These are phyloP conservation scores for Saturnispora mendoncae DNA, from an alignment of 805 yeast genomes.

Conservation along the genomic window DNA sequence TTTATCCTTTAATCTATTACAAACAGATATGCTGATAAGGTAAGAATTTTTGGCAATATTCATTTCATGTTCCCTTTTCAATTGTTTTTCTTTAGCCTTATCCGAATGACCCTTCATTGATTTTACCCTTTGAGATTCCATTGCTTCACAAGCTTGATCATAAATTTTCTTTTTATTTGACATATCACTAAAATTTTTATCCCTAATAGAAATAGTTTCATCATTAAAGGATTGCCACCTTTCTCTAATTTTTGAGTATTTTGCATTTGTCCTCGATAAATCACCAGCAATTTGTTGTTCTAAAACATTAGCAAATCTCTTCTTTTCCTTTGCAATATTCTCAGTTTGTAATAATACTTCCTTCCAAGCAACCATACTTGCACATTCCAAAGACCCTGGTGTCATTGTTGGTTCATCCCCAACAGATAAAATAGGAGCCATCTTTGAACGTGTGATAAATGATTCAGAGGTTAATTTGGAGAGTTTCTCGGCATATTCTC, in stretches of 20 bases:
- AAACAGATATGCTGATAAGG: conserved; percentile 68
- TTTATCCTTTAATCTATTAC: conserved; percentile 88
- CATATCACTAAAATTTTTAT: conserved; percentile 44
- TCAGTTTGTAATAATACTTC: conserved; percentile 82
- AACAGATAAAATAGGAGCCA: conserved; percentile 62
- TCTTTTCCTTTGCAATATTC: conserved; percentile 58
- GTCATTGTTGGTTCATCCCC: conserved; percentile 89
- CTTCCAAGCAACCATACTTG: conserved; percentile 83
- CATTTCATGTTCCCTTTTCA: conserved; percentile 70
- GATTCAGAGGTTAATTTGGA: conserved; percentile 56
- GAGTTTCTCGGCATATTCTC: conserved; percentile 68
- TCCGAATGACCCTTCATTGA: conserved; percentile 48
- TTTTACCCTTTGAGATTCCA: conserved; percentile 75
- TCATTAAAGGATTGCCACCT: conserved; percentile 53
- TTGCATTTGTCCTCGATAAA: conserved; percentile 42
- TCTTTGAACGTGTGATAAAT: conserved; percentile 66
- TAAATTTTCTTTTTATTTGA: conserved; percentile 64
- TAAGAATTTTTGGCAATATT: conserved; percentile 79
- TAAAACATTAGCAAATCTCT: conserved; percentile 50
- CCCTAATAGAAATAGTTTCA: conserved; percentile 42
- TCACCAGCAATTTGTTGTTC: conserved; percentile 53
- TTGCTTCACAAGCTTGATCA: conserved; percentile 68
- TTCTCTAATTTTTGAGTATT: conserved; percentile 45
- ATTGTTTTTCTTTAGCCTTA: conserved; percentile 42
- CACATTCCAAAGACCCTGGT: conserved; percentile 90